These are phyloP conservation scores for Colletotrichum noveboracense DNA, from an alignment of 2,329 filamentous ascomycete species.

Conservation along the genomic window DNA sequence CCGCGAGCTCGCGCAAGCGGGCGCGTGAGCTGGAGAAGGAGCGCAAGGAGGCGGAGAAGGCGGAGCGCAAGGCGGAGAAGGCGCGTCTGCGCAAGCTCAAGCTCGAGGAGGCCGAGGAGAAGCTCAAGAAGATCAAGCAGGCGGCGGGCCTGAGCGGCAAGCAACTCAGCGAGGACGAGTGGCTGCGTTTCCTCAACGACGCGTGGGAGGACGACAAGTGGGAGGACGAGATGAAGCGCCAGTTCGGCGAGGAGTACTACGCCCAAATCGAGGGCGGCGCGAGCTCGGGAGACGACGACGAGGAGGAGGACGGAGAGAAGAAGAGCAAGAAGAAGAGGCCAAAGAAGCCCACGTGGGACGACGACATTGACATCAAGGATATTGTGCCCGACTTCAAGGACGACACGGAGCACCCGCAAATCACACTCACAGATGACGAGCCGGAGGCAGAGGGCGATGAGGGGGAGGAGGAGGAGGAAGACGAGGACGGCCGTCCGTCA, in stretches of 20 bases:
- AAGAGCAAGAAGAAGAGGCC: conserved; percentile 69
- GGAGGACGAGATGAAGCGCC: conserved; percentile 87
- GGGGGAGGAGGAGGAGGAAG: conserved; percentile 38
- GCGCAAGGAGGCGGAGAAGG: conserved; percentile 79
- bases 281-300: conserved; percentile 66
- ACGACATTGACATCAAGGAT: conserved; percentile 97
- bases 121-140: conserved; percentile 86
- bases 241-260: conserved; percentile 93
- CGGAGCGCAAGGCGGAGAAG: conserved; percentile 78
- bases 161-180: conserved; percentile 74
- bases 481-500: conserved; percentile 47
- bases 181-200: conserved; percentile 83
- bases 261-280: conserved; percentile 71
- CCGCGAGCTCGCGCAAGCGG: conserved; percentile 77
- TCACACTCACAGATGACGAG: conserved; percentile 62
- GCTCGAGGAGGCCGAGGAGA: conserved; percentile 87
- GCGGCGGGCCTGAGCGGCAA: conserved; percentile 81
- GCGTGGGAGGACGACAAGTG: conserved; percentile 89
- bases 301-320: conserved; percentile 54
- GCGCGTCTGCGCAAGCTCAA: conserved; percentile 85
- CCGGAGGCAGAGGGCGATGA: conserved; percentile 37
- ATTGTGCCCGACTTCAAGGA: conserved; percentile 87
- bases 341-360: conserved; percentile 92
- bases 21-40: conserved; percentile 79
- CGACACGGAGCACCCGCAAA: conserved; percentile 54